These are phyloP conservation scores for Platismatia glauca DNA, from an alignment of 495 filamentous ascomycete genomes.

Conservation along the genomic window DNA sequence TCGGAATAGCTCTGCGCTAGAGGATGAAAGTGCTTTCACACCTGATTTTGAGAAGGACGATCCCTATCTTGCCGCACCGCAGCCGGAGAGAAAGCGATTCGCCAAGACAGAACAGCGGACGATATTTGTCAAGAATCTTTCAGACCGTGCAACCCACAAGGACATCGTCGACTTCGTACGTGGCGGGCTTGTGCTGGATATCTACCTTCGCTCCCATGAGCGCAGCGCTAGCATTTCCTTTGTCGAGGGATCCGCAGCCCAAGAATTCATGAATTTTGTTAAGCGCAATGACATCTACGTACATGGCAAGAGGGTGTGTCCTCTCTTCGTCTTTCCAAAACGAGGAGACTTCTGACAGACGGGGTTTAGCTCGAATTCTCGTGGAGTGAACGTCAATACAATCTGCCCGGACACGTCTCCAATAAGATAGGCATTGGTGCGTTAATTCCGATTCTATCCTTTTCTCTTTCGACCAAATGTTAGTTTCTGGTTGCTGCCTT, in stretches of 20 bases:
- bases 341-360: constrained; percentile 20
- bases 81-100: constrained; percentile 28
- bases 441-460: background rate
- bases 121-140: constrained; percentile 52
- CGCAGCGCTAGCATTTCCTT: constrained; percentile 62
- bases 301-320: constrained; percentile 56
- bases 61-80: constrained; percentile 15
- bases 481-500: background rate
- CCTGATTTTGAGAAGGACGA: constrained; percentile 37
- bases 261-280: constrained; percentile 54
- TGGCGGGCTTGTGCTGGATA: constrained; percentile 61
- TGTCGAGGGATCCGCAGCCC: constrained; percentile 52
- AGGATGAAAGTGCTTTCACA: constrained; percentile 30
- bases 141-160: constrained; percentile 53
- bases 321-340: background rate
- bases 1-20: constrained; percentile 24
- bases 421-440: constrained; percentile 46
- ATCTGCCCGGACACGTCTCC: constrained; percentile 54
- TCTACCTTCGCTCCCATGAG: constrained; percentile 56
- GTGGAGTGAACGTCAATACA: constrained; percentile 69
- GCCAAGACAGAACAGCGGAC: constrained; percentile 47
- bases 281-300: constrained; percentile 62
- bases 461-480: background rate
- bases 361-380: constrained; percentile 51
- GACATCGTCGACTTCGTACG: constrained; percentile 59